A percentile compares a stretch with the other conserved stretches of the same genome.
Conservation (phyloP, 768 basidiomycete species). For the Boletus reticuloceps region DNA sequence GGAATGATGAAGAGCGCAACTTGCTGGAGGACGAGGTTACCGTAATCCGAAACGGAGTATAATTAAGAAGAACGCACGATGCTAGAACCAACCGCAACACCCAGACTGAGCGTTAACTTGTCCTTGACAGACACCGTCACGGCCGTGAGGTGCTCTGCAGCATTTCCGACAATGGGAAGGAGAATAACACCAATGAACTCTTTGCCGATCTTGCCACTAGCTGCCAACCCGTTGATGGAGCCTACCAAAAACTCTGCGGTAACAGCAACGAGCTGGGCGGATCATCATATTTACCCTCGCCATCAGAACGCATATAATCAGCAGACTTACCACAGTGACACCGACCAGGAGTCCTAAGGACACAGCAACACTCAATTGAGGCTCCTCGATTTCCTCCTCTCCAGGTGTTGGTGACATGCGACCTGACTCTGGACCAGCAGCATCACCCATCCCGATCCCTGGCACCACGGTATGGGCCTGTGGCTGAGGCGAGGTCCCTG, state of each 20-base stretch:
- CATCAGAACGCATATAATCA: neutral
- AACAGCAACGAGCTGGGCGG: constrained; percentile 47
- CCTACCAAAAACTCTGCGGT: constrained; percentile 71
- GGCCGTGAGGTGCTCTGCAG: constrained; percentile 90
- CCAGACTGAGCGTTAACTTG: constrained; percentile 82
- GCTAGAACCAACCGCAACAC: constrained; percentile 86
- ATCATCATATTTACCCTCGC: neutral
- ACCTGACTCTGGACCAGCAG: constrained; percentile 11
- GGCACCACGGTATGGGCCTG: neutral
- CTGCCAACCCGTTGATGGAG: constrained; percentile 76
- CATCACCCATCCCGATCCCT: neutral
- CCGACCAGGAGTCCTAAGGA: constrained; percentile 49
- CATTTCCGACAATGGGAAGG: constrained; percentile 90
- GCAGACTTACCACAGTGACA: constrained; percentile 58
- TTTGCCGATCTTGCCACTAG: constrained; percentile 51
- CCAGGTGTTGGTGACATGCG: neutral
- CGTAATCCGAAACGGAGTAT: neutral
- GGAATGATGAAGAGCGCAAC: constrained; percentile 69
- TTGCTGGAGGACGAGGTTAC: constrained; percentile 48
- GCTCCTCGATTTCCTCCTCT: constrained; percentile 39
- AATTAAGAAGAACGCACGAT: constrained; percentile 48
- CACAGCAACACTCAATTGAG: constrained; percentile 53
- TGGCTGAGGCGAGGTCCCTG: constrained; percentile 8
- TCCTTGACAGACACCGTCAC: constrained; percentile 89
- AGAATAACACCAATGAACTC: constrained; percentile 88